Evolutionary conservation across 164 flowering plant genomes (phyloP).

Genomic region (Stephania japonica): DNA sequence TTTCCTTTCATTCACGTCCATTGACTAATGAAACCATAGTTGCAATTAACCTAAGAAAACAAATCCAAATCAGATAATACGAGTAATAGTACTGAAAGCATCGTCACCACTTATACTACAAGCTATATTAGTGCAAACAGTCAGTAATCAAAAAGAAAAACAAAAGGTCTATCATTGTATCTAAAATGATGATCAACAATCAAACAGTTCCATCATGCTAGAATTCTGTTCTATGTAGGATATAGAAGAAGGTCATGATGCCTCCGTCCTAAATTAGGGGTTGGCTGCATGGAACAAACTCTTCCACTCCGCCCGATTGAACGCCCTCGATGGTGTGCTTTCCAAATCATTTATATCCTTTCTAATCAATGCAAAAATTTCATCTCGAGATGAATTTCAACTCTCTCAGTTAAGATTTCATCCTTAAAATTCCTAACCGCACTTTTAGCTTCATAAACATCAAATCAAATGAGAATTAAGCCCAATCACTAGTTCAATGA

Average conservation of each 20-base stretch:
- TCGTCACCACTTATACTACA: background rate
- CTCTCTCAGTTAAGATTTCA: background rate
- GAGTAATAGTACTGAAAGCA: background rate
- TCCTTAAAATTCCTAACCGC: background rate
- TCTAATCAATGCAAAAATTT: too few relatives aligned
- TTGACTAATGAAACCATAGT: background rate
- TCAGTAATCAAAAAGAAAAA: background rate
- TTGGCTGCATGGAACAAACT: too few relatives aligned
- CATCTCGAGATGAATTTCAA: too few relatives aligned
- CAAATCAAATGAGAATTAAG: too few relatives aligned
- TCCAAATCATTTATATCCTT: too few relatives aligned
- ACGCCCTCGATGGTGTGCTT: too few relatives aligned
- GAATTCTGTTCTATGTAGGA: background rate
- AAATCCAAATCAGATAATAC: background rate
- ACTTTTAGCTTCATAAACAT: background rate
- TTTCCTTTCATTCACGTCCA: background rate
- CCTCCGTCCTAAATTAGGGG: too few relatives aligned
- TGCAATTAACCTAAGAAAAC: slow-evolving; percentile 2
- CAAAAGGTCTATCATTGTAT: background rate
- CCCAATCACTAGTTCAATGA: background rate
- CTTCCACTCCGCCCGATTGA: too few relatives aligned
- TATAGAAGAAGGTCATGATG: background rate
- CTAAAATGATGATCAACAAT: background rate
- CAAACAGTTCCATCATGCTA: background rate
- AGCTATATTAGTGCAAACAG: background rate